Evolutionary conservation across 371 early-diverging fungal species (phyloP), one percentile per base, ranked within the genome.

Genomic region (Rhizomucor pusillus): DNA sequence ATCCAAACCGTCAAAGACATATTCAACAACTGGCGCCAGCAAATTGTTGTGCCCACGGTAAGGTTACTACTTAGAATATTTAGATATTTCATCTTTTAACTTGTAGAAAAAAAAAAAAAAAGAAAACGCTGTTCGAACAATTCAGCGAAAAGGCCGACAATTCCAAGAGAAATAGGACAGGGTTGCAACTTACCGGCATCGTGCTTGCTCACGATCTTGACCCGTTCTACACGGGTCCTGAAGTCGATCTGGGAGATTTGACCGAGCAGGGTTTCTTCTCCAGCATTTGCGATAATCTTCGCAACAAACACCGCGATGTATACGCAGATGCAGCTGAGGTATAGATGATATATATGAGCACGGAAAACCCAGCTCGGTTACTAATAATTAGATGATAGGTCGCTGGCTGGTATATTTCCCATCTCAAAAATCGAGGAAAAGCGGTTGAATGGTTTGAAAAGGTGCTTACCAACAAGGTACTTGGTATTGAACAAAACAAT

Each of bases 31-130:
- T 89, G 88, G 84, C 66, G 69, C 5, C 54, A 56, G 5, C 50
- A 66, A 1, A 67, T 79, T 1, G 63, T 83, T 47, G 67, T 86
- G 0, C 89, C 90, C 5, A 85, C 86, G 37, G 90, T 86, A 77
- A 65, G 57, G 43, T 25, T n/a, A 43, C 13, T 36, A 11, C 12
- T 35, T 14, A 22, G 1, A 24, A 25, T 4, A 5, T 16, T 13
- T 37, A 11, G 36, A 5, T 16, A 25, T 29, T 19, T 11, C 47
- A 13, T 47, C 36, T 59, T 0, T n/a, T n/a, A n/a, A n/a, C n/a
- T n/a, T n/a, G n/a, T n/a, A n/a, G n/a, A n/a, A n/a, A n/a, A n/a
- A n/a, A n/a, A n/a, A n/a, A n/a, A 18, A 37, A 54, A 23, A 25
- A 81, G 81, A 69, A 60, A 55, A 55, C 65, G 39, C 75, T 82